Conservation (phyloP, 2,329 filamentous ascomycete genomes). For the Penicillium sp. region DNA sequence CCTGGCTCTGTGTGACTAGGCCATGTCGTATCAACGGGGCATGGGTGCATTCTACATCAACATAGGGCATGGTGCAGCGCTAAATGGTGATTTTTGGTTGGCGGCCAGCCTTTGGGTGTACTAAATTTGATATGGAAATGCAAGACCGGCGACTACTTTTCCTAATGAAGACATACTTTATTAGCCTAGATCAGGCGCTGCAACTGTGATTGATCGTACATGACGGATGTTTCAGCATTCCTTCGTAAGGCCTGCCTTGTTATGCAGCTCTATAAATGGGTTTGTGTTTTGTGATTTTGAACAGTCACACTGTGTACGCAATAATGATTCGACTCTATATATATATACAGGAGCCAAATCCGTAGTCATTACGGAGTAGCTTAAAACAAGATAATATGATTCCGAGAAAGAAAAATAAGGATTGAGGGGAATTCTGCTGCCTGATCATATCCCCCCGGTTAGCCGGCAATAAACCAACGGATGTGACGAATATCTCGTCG, state of each 20-base stretch:
- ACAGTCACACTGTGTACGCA: not conserved
- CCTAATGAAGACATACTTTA: not conserved
- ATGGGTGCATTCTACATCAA: not conserved
- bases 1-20: not conserved
- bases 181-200: not conserved
- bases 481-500: too few species aligned
- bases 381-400: not conserved
- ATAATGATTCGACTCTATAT: not conserved
- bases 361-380: not conserved
- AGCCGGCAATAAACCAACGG: not conserved
- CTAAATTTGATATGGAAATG: not conserved
- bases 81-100: constrained; percentile 2
- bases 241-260: not conserved
- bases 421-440: not conserved
- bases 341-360: not conserved
- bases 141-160: not conserved
- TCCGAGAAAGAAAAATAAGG: not conserved
- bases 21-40: not conserved
- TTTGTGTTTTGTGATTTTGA: not conserved
- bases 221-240: not conserved
- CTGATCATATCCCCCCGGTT: not conserved
- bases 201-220: constrained; percentile 6
- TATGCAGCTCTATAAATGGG: not conserved
- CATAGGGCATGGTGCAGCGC: not conserved
- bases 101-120: not conserved